Evolutionary conservation across 352 stramenopile genomes (phyloP), one percentile per base, ranked within the genome.

Genomic region (Globisporangium abappressorium): DNA sequence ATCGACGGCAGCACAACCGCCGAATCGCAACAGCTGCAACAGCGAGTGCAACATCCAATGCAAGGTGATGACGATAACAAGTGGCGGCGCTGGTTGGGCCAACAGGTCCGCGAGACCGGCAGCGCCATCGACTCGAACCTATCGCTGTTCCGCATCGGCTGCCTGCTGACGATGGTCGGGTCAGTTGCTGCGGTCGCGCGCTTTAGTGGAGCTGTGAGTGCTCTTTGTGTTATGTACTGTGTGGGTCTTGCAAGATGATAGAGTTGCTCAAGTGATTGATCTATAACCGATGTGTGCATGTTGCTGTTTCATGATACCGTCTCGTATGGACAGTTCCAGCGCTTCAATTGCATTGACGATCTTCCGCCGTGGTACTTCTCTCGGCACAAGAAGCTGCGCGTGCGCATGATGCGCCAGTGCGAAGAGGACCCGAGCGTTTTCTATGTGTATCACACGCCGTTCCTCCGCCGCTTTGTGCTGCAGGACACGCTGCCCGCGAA

Each of bases 391-490:
- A 91, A 84, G 57, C 72, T 95, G n/a, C 78, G 78, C 18, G 87
- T 89, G 65, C 82, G 85, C 5, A 80, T 93, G 63, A 75, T 93
- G 20, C 77, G 76, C n/a, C 85, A 93, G 66, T 86, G 79, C 24
- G 66, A 70, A n/a, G 54, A 72, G 2, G 82, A 95, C 46, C 81
- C 87, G 49, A 93, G 76, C 65, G 59, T 93, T 8, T 90, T 95
- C 34, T 93, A 91, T 65, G 85, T 95, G 49, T 93, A 93, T 66
- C 87, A 95, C 68, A 91, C 84, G 57, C 87, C 87, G 34, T 84
- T 92, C 34, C 34, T 85, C 26, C 80, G 87, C 1, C 84, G 87
- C 14, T 72, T 76, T 26, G 18, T 92, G 34, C 63, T 93, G 49
- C 75, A 80, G 51, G 87, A 95, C 65, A 80, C 76, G 14, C 53